Base-by-base conservation (phyloP, 306 rosid genomes). In the Cyclanthera cordifolia region DNA sequence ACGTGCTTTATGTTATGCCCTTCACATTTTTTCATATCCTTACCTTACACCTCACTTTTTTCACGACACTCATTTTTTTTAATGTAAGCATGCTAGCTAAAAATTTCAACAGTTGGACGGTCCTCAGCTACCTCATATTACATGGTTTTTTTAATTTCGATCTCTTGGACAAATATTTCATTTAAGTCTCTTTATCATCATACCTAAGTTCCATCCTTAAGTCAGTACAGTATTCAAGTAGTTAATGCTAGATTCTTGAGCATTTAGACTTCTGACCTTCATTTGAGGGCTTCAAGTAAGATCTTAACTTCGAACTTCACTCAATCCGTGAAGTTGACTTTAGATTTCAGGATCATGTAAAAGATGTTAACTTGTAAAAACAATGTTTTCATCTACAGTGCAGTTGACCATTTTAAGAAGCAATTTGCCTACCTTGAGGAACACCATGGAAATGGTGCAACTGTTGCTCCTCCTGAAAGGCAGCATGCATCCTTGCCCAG, bases 401-500 rank as follows among this genome's bases (percentile, higher is more conserved):
- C 95, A 49, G 99, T 93, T 76, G 98, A 93, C 71, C 98, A 84
- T 82, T 93, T 89, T 79, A 93, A 93, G 80, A 93, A 93, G 87
- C 98, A 93, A 80, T 93, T 93, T 83, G 95, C 98, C 66, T 93
- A 59, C 82, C 98, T 93, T 8, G 98, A 93, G 82, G 98, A 89
- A 81, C 95, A 89, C 79, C 87, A 89, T 9, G 96, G 95, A 51
- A 93, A 89, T 78, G 96, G 96, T 20, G 82, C 87, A 71, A 77
- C 83, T 34, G 98, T 81, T 67, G 72, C 82, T 70, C 94, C 98
- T 10, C 98, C 87, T 21, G 96, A 87, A 87, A 84, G 98, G 78
- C 96, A 90, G 53, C 98, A 93, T 73, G 98, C 98, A 67, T 93
- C 98, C 8, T 82, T 93, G 58, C 98, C 98, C 19, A 85, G 99